phyloP scores from a whole-genome alignment of 106 monocot genomes.

The Platanthera zijinensis region DNA sequence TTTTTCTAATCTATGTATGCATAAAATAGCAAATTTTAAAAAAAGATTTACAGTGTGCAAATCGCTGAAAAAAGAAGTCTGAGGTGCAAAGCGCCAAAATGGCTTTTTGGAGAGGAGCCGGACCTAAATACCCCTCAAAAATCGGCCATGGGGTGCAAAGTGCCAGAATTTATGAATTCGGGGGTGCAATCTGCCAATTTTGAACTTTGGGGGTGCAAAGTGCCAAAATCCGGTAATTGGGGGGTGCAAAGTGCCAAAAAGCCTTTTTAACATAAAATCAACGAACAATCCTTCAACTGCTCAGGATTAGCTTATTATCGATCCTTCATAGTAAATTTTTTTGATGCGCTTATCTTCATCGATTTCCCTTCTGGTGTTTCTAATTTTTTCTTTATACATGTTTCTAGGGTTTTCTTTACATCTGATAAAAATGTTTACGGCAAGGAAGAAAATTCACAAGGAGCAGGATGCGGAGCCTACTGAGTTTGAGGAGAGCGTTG shows the following conservation, averaged over 20 bases:
- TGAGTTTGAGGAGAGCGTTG: constrained; percentile 21
- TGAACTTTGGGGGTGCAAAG: no score
- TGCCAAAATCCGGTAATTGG: background rate
- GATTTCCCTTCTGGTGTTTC: background rate
- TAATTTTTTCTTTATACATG: background rate
- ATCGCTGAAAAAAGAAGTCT: no score
- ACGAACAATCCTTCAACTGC: background rate
- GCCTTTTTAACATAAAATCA: background rate
- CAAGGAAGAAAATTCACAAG: constrained; percentile 24
- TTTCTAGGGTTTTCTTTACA: background rate
- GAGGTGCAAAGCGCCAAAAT: no score
- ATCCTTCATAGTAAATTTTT: background rate
- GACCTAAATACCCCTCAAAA: no score
- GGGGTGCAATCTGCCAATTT: no score
- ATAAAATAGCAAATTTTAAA: no score
- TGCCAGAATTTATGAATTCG: background rate
- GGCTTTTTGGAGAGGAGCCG: no score
- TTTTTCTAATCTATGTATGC: no score
- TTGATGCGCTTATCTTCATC: background rate
- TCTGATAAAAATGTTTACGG: constrained; percentile 15
- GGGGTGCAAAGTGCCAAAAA: background rate
- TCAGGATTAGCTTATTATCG: background rate
- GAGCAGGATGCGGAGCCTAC: constrained; percentile 17
- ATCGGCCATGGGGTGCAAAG: no score
- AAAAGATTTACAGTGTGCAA: no score